Evolutionary conservation across 2,329 filamentous ascomycete species (phyloP).

Genomic region (Trichophaea hybrida): DNA sequence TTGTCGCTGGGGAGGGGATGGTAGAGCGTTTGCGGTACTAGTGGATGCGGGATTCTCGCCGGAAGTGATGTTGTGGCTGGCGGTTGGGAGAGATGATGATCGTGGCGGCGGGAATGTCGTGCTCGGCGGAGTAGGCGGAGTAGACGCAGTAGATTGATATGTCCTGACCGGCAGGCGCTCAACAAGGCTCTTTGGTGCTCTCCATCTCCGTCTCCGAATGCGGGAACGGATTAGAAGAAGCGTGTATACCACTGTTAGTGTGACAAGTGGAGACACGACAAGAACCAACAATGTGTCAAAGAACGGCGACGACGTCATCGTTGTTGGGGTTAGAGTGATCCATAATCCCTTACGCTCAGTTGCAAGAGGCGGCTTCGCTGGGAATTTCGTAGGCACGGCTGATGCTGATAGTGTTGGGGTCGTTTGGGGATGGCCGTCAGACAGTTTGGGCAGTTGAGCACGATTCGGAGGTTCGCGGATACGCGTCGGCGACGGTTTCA

Average conservation of each 20-base stretch:
- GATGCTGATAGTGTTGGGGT: neutral
- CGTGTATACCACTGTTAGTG: conserved; percentile 77
- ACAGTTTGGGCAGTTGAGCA: neutral
- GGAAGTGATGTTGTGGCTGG: conserved; percentile 1
- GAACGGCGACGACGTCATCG: conserved; percentile 75
- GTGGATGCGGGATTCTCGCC: conserved; percentile 31
- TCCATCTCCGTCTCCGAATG: conserved; percentile 78
- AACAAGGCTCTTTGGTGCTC: conserved; percentile 93
- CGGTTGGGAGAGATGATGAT: conserved; percentile 28
- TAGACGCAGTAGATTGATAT: conserved; percentile 59
- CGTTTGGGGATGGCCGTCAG: neutral
- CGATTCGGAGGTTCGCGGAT: neutral
- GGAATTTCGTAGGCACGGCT: neutral
- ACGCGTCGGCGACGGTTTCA: neutral
- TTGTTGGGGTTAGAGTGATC: conserved; percentile 91
- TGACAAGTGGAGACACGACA: conserved; percentile 87
- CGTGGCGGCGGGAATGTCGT: conserved; percentile 46
- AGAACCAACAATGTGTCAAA: conserved; percentile 92
- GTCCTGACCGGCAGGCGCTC: conserved; percentile 89
- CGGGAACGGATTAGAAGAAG: conserved; percentile 74
- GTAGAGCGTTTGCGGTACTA: conserved; percentile 27
- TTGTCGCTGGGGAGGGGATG: neutral
- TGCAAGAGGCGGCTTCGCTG: neutral
- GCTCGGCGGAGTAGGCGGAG: conserved; percentile 45
- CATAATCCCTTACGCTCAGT: conserved; percentile 49